A percentile compares a stretch with the other conserved stretches of the same genome.
Evolutionary conservation across 2,329 filamentous ascomycete species (phyloP).

Genomic region (Orbilia brochopaga): DNA sequence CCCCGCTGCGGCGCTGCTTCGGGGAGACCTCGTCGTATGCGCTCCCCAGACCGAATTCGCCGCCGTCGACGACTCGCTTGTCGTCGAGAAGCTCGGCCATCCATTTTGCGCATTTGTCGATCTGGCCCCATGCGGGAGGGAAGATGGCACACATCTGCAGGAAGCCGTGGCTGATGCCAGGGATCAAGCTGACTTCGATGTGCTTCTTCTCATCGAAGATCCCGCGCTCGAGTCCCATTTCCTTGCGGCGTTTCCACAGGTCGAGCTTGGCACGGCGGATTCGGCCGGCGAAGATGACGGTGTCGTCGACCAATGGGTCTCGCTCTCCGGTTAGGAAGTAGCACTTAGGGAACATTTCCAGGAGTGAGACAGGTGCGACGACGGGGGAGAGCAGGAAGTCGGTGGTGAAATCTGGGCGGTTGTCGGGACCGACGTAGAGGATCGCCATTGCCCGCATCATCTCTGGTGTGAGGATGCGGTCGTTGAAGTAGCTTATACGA

Average conservation of each 20-base stretch:
- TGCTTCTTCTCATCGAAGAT: slow-evolving; percentile 74
- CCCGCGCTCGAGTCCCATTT: slow-evolving; percentile 65
- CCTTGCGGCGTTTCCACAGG: slow-evolving; percentile 58
- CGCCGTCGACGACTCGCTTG: slow-evolving; percentile 56
- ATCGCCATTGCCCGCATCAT: slow-evolving; percentile 99
- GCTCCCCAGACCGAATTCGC: not conserved
- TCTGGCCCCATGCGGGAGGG: slow-evolving; percentile 86
- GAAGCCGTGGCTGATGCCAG: slow-evolving; percentile 91
- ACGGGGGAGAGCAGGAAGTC: slow-evolving; percentile 91
- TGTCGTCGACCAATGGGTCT: slow-evolving; percentile 94
- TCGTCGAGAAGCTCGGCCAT: slow-evolving; percentile 75
- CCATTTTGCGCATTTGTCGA: slow-evolving; percentile 79
- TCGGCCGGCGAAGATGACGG: slow-evolving; percentile 90
- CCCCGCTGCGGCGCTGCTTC: slow-evolving; percentile 3
- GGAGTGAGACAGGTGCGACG: slow-evolving; percentile 80
- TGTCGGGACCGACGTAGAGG: slow-evolving; percentile 90
- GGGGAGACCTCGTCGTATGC: slow-evolving; percentile 35
- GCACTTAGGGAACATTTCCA: slow-evolving; percentile 88
- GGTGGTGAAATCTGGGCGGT: slow-evolving; percentile 87
- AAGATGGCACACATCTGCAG: slow-evolving; percentile 88
- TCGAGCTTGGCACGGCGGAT: slow-evolving; percentile 78
- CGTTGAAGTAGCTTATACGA: slow-evolving; percentile 99
- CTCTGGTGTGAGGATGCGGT: slow-evolving; percentile 90
- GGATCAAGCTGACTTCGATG: slow-evolving; percentile 82
- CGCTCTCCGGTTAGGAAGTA: slow-evolving; percentile 94